Base-by-base conservation (phyloP, 306 rosid genomes). In the Phaseolus lunatus region DNA sequence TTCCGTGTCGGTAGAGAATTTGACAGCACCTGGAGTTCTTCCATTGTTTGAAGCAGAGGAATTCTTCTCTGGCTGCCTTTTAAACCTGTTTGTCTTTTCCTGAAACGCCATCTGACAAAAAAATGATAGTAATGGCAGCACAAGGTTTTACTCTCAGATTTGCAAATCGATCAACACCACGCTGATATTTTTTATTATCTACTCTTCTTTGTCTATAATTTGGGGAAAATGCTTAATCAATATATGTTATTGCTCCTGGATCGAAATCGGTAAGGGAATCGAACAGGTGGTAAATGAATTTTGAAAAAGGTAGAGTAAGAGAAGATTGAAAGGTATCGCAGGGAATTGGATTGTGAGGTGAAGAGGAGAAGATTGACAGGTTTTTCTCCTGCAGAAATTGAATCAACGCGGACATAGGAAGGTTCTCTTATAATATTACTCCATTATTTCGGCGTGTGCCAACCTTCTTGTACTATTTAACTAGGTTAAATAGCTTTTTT, bases 1-100 rank as follows among this genome's bases (percentile, higher is more conserved):
- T 84, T 92, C 99, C 0, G 98, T 96, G 57, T 96, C 99, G 76
- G 83, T 92, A 3, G 99, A 96, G 62, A 96, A 92, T 78, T 92
- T 96, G 23, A 91, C 85, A 69, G 96, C 84, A 66, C 81, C 87
- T 47, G 92, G 85, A 62, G 91, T 71, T 80, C 74, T 87, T 50
- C 77, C 79, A 75, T 67, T 52, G 14, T 80, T 44, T 1, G 72
- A 15, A 11, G 79, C 45, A 54, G 87, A 57, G 11, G 73, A 49
- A 23, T 88, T 81, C 54, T 86, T 87, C 75, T 83, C 91, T 70
- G 89, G 96, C 67, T 93, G 96, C 82, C 58, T 93, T 79, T 89
- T 85, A 73, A 91, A 91, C 73, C 66, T 86, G 35, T 89, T 91
- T 26, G 82, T 76, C 77, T 84, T 75, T 16, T 85, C 93, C 75